Base-by-base conservation (phyloP, 805 yeast genomes). In the Scheffersomyces stipitis region DNA sequence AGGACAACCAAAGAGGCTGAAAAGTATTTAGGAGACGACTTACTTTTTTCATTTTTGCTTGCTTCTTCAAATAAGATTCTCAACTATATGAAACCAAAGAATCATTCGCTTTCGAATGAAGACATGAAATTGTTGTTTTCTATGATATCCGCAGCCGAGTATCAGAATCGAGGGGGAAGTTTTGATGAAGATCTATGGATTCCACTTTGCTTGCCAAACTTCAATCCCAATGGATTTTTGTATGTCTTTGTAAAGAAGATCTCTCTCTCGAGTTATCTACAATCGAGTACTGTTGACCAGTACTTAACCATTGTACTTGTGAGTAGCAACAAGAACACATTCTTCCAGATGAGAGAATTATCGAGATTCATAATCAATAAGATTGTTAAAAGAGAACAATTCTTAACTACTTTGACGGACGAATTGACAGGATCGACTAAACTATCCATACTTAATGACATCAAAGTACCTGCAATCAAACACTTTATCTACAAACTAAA, bases 151-250 rank as follows among this genome's bases (percentile, higher is more conserved):
- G 78, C 79, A 0, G 71, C 78, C 44, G 66, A 66, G 17, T 54
- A 50, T 7, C 48, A 47, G n/a, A 46, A 38, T 5, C 28, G 33
- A 3, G 38, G 37, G 18, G 37, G 32, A 6, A 39, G 36, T 49
- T 43, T 75, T 46, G 54, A 69, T 38, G 85, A 85, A 47, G 96
- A 90, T 52, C 77, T 88, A 40, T 93, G 98, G 98, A 76, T 86
- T 9, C 99, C 99, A 0, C 71, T 91, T 0, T 91, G 99, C 59
- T 71, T 91, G 56, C 96, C 98, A 0, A 80, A 85, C 48, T 91
- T 91, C 66, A 91, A 93, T 54, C 66, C 87, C 2, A 80, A 81
- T 45, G 99, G 99, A 7, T 93, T 90, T 51, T 62, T 91, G 4
- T 86, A 93, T 53, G 80, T 88, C 9, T 87, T 84, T 51, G 84